Percentiles rank a stretch among this genome's conserved stretches.
phyloP scores from a whole-genome alignment of 2,329 filamentous ascomycete genomes.

The Raffaelea arxii region DNA sequence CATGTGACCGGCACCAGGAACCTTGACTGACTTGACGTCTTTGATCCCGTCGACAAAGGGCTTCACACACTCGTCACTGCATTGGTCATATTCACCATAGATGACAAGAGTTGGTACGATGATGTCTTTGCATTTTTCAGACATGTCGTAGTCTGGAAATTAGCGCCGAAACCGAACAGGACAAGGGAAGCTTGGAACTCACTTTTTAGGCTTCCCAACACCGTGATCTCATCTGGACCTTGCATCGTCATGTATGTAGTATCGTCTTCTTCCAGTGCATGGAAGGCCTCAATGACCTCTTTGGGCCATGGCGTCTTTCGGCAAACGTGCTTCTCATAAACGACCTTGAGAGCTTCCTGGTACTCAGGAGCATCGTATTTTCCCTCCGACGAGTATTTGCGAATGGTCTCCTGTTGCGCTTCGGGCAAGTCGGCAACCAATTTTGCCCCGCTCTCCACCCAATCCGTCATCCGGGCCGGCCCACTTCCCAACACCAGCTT shows the following conservation, averaged over 20 bases:
- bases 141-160: slow-evolving; percentile 16
- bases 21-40: slow-evolving; percentile 25
- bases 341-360: slow-evolving; percentile 16
- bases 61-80: slow-evolving; percentile 22
- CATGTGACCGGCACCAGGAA: slow-evolving; percentile 25
- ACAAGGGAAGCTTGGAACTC: background rate
- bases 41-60: slow-evolving; percentile 24
- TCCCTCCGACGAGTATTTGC: slow-evolving; percentile 12
- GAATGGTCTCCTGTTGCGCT: slow-evolving; percentile 14
- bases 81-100: slow-evolving; percentile 25
- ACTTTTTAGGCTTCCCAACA: background rate
- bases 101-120: slow-evolving; percentile 23
- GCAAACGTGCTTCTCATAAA: slow-evolving; percentile 20
- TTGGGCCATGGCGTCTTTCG: slow-evolving; percentile 10
- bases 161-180: background rate
- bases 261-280: background rate
- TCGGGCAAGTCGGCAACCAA: slow-evolving; percentile 12
- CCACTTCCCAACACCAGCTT: slow-evolving; percentile 26
- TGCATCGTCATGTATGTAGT: background rate
- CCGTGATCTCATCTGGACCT: background rate
- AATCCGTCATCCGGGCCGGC: slow-evolving; percentile 18
- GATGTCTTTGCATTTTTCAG: slow-evolving; percentile 18
- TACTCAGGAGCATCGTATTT: slow-evolving; percentile 17
- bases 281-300: slow-evolving; percentile 6
- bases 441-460: background rate